phyloP scores from a whole-genome alignment of 495 filamentous ascomycete species.

The Penicillium pulvis region DNA sequence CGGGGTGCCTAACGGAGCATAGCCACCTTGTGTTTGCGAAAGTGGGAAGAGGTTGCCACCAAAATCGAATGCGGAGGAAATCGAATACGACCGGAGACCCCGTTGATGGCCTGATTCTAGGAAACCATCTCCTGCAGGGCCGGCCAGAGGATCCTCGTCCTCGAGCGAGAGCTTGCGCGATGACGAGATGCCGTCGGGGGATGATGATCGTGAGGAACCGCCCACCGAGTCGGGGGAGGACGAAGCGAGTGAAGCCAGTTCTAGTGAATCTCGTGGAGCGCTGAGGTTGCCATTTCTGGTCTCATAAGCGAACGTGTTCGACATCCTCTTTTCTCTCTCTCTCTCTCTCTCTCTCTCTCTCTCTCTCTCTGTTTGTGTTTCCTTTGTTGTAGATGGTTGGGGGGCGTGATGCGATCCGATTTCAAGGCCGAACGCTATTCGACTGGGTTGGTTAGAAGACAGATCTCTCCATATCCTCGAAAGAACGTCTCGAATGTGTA shows the following conservation, averaged over 20 bases:
- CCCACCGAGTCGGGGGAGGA: slow-evolving; percentile 55
- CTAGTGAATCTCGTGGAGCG: slow-evolving; percentile 82
- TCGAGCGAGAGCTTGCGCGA: slow-evolving; percentile 90
- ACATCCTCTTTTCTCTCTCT: slow-evolving; percentile 29
- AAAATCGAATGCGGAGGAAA: slow-evolving; percentile 94
- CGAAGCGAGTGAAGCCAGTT: slow-evolving; percentile 92
- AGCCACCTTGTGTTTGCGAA: slow-evolving; percentile 78
- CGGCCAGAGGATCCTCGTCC: slow-evolving; percentile 76
- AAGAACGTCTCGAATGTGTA: neutral
- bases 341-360: neutral
- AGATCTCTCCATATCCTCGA: slow-evolving; percentile 25
- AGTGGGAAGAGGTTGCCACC: slow-evolving; percentile 87
- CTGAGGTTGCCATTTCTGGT: slow-evolving; percentile 31
- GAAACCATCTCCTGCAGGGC: slow-evolving; percentile 50
- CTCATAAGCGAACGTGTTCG: slow-evolving; percentile 35
- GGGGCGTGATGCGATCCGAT: neutral
- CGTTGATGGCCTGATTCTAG: slow-evolving; percentile 46
- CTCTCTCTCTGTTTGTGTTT: neutral
- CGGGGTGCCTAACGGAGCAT: slow-evolving; percentile 78
- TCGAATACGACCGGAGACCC: slow-evolving; percentile 74
- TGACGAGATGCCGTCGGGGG: slow-evolving; percentile 82
- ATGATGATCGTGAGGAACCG: slow-evolving; percentile 69
- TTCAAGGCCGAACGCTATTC: neutral
- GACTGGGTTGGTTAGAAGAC: slow-evolving; percentile 15
- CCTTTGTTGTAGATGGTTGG: slow-evolving; percentile 9